phyloP scores from a whole-genome alignment of 1,284 basidiomycete genomes.

The Ustilago bromivora region DNA sequence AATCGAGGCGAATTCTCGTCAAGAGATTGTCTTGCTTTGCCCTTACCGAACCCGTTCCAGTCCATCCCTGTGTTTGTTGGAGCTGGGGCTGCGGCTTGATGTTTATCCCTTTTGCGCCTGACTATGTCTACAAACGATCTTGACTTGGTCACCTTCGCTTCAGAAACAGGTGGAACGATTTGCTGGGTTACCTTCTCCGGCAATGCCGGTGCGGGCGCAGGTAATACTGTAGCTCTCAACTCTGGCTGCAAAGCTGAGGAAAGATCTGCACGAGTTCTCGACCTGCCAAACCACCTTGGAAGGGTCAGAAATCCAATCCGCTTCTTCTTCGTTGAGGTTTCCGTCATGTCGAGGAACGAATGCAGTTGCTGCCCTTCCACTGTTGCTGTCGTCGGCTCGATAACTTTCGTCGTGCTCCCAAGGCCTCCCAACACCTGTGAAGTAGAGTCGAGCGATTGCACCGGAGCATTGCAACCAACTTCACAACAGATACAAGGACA shows the following conservation, averaged over 20 bases:
- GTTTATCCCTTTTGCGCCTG: constrained; percentile 18
- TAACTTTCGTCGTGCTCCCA: background rate
- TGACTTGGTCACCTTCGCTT: constrained; percentile 6
- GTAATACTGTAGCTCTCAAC: constrained; percentile 4
- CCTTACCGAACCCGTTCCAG: background rate
- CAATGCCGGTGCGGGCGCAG: background rate
- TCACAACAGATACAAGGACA: constrained; percentile 49
- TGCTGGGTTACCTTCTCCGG: background rate
- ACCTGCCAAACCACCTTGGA: background rate
- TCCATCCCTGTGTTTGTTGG: background rate
- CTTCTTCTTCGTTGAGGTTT: background rate
- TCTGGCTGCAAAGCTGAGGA: background rate
- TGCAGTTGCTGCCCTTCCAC: background rate
- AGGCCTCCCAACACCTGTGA: background rate
- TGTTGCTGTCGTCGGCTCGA: background rate
- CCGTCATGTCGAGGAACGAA: constrained; percentile 31
- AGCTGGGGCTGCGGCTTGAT: background rate
- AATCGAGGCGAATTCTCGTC: background rate
- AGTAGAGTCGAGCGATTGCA: constrained; percentile 7
- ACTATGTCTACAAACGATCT: constrained; percentile 23
- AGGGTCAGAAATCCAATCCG: constrained; percentile 18
- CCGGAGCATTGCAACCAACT: constrained; percentile 16
- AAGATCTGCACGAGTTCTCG: background rate
- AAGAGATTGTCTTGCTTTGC: background rate
- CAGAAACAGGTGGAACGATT: background rate